phyloP scores from a whole-genome alignment of 2,329 filamentous ascomycete genomes.

The Trichoderma sp. region DNA sequence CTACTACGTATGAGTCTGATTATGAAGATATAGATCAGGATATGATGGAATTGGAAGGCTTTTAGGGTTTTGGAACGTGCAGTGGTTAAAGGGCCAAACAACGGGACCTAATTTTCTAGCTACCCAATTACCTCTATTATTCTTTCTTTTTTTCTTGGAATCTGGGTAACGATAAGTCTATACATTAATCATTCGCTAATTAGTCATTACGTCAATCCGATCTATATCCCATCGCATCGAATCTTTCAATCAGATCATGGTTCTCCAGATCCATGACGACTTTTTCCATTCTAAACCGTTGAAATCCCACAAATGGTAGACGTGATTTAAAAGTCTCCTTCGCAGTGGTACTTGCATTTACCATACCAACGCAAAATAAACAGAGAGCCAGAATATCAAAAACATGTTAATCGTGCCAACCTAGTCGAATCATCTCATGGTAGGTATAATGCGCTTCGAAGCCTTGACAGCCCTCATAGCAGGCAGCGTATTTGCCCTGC shows the following conservation, averaged over 20 bases:
- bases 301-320: not conserved
- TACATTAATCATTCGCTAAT: constrained; percentile 7
- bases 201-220: not conserved
- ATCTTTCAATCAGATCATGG: not conserved
- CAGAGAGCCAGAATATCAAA: not conserved
- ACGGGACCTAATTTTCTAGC: too few relatives aligned
- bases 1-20: constrained; percentile 53
- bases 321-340: not conserved
- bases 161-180: not conserved
- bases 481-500: constrained; percentile 60
- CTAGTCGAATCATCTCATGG: not conserved
- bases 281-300: not conserved
- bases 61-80: constrained; percentile 28
- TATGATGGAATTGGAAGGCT: constrained; percentile 55
- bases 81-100: not conserved
- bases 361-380: not conserved
- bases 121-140: not conserved
- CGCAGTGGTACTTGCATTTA: not conserved
- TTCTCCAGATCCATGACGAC: not conserved
- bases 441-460: constrained; percentile 42
- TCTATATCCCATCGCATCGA: not conserved
- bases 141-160: not conserved
- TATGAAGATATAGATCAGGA: constrained; percentile 56
- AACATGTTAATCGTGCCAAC: not conserved
- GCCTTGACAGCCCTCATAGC: constrained; percentile 62